These are phyloP conservation scores for Drosera spatulata DNA, from an alignment of 179 eudicot genomes.

Conservation along the genomic window DNA sequence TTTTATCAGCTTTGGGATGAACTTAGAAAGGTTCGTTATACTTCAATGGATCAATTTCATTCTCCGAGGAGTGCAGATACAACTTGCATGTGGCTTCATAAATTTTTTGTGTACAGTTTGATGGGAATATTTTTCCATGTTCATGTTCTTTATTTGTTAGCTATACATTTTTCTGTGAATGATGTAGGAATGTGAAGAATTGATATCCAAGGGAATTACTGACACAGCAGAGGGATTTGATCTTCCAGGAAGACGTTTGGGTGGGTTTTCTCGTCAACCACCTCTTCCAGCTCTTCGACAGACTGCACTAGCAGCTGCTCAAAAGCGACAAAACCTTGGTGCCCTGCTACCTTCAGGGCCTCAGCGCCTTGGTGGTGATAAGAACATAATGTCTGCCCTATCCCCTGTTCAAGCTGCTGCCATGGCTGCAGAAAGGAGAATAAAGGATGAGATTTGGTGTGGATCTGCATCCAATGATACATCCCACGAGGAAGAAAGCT, in stretches of 20 bases:
- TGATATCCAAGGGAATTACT: slow-evolving; percentile 62
- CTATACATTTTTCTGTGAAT: slow-evolving; percentile 1
- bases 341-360: slow-evolving; percentile 61
- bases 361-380: slow-evolving; percentile 65
- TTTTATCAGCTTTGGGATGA: slow-evolving; percentile 78
- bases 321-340: slow-evolving; percentile 39
- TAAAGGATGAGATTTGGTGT: slow-evolving; percentile 80
- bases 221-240: slow-evolving; percentile 66
- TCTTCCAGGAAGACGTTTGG: slow-evolving; percentile 65
- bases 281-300: slow-evolving; percentile 48
- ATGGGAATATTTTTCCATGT: neutral
- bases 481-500: slow-evolving; percentile 13
- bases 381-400: slow-evolving; percentile 47
- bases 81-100: neutral
- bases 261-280: slow-evolving; percentile 48
- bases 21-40: slow-evolving; percentile 49
- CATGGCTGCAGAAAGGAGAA: slow-evolving; percentile 88
- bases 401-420: slow-evolving; percentile 91
- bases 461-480: slow-evolving; percentile 29
- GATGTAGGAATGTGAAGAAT: slow-evolving; percentile 61
- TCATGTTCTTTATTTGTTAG: neutral
- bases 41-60: neutral
- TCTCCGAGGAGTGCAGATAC: too few species aligned
- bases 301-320: slow-evolving; percentile 55
- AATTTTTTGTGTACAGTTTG: neutral